Conservation (phyloP, 2,329 filamentous ascomycete species). For the Pezicula carpinea region DNA sequence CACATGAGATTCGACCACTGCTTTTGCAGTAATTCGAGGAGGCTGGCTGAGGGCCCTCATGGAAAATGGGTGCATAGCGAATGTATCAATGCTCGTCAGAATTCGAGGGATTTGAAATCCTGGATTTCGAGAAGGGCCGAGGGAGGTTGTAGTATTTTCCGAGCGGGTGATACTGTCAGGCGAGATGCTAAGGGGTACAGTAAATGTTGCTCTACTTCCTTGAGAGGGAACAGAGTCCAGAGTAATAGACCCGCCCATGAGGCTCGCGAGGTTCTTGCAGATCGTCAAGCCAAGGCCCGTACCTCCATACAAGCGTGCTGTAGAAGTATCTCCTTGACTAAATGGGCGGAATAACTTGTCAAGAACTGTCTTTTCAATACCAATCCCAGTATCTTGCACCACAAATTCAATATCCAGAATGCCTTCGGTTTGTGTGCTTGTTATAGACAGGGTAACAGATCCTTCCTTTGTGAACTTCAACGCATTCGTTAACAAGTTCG, state of each 20-base stretch:
- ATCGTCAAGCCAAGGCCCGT: slow-evolving; percentile 76
- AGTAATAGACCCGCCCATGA: slow-evolving; percentile 19
- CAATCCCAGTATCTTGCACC: slow-evolving; percentile 72
- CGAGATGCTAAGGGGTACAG: slow-evolving; percentile 16
- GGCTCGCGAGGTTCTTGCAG: slow-evolving; percentile 35
- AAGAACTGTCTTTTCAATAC: slow-evolving; percentile 65
- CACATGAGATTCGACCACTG: slow-evolving; percentile 13
- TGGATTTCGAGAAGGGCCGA: background rate
- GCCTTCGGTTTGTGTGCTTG: slow-evolving; percentile 24
- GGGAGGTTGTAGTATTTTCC: no score
- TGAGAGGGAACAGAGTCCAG: slow-evolving; percentile 11
- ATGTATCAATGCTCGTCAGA: slow-evolving; percentile 6
- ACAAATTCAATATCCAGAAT: slow-evolving; percentile 53
- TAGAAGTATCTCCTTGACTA: slow-evolving; percentile 70
- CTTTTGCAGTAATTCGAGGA: slow-evolving; percentile 3
- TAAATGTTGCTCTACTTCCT: slow-evolving; percentile 20
- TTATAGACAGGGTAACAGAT: slow-evolving; percentile 37
- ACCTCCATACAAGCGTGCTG: slow-evolving; percentile 74
- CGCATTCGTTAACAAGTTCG: slow-evolving; percentile 73
- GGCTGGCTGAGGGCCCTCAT: background rate
- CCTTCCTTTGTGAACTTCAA: slow-evolving; percentile 72
- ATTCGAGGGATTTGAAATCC: slow-evolving; percentile 2
- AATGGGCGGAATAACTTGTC: slow-evolving; percentile 75
- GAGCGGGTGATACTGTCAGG: background rate
- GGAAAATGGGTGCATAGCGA: background rate